Base-by-base conservation (phyloP, 1,284 basidiomycete species). In the Pseudozyma thailandica region DNA sequence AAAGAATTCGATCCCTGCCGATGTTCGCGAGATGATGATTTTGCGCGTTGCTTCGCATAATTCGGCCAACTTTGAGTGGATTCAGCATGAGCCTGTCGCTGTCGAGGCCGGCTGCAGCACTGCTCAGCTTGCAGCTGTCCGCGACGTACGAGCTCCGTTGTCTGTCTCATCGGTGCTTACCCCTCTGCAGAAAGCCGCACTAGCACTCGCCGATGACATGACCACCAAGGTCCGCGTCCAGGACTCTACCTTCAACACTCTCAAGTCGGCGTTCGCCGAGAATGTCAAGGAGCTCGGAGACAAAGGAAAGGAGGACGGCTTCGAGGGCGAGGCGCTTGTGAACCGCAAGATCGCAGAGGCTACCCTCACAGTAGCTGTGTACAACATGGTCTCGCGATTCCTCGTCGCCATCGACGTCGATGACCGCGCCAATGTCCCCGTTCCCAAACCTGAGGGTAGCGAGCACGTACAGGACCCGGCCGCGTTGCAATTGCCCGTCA, bases 331-430 rank as follows among this genome's bases (percentile, higher is more conserved):
- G 18, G 57, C 69, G 15, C 64, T 59, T 12, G 58, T 70, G 50
- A 65, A 76, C 35, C 55, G 69, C 10, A 83, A 84, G 55, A 55
- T 85, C 20, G 71, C 83, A 33, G 84, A 85, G 64, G 84, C 82
- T 3, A 81, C 83, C 7, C 82, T 84, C 15, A 83, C 83, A 9
- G 76, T 79, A 1, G 83, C 84, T 16, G 82, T 81, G 4, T 85
- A 85, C 79, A 85, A 85, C 74, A 84, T 85, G 83, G 84, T 85
- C 27, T 84, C 83, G 1, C 78, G 84, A 25, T 79, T 85, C 51
- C 79, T 85, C 33, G 82, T 85, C 43, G 82, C 84, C 3, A 72
- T 84, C 49, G 84, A 85, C 53, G 81, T 85, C 20, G 84, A 82
- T 50, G 83, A 84, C 62, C 74, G 82, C 45, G 79, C 79, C 20